Base-by-base conservation (phyloP, 2,329 filamentous ascomycete genomes). In the Microsporum audouinii region DNA sequence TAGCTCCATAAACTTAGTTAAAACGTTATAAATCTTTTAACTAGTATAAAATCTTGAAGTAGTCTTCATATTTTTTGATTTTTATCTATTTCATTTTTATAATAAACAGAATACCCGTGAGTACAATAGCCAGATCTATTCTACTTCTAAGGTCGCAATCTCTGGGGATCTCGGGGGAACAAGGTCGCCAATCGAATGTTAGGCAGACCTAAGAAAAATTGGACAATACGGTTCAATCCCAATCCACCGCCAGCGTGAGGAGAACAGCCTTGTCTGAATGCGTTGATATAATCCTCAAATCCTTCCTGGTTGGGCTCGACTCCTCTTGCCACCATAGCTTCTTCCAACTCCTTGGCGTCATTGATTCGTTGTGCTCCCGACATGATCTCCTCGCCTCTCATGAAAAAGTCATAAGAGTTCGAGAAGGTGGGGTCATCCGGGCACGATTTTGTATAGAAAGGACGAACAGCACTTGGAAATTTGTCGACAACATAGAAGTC, bases 401-500 rank as follows among this genome's bases (percentile, higher is more conserved):
- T 86, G 77, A 87, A 86, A 77, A 87, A 85, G 72, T 87, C 84
- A 73, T 85, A 87, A 2, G 80, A 83, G 76, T 86, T 85, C 49
- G 80, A 89, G 65, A 89, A 82, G 39, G 80, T 79, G 60, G 83
- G 79, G 68, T 88, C 83, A 49, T 82, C 78, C 2, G 84, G 83
- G 70, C 88, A 88, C 60, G 88, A 85, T 78, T 92, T 89, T 64
- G 92, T 91, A 76, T 96, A 97, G 76, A 96, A 96, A 3, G 92
- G 92, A 34, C 94, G 84, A 23, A 94, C 89, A 41, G 81, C 80
- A 74, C 94, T 85, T 51, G 94, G 94, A 81, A 96, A 99, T 77
- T 97, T 94, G 80, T 97, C 92, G 64, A 99, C 83, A 27, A 95
- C 87, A 78, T 96, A 97, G 78, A 97, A 97, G 78, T 99, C 94